phyloP scores from a whole-genome alignment of 306 rosid genomes.

The Cicer judaicum region DNA sequence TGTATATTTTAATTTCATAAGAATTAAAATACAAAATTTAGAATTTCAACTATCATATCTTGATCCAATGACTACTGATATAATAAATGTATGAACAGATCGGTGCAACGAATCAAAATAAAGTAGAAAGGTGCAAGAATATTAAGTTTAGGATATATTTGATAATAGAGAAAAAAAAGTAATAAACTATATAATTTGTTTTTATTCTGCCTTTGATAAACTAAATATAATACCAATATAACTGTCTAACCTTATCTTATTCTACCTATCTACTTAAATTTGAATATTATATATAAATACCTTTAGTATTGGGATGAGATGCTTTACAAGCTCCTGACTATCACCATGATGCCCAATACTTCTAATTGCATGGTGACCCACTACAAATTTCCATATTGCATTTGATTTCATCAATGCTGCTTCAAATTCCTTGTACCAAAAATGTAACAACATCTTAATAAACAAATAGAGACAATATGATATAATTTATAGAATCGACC shows the following conservation, averaged over 20 bases:
- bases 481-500: not conserved
- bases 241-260: too few relatives aligned
- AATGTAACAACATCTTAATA: not conserved
- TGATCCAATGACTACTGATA: not conserved
- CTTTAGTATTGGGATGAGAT: conserved; percentile 73
- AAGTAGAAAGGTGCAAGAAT: too few relatives aligned
- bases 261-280: too few relatives aligned
- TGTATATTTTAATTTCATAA: not conserved
- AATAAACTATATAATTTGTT: too few relatives aligned
- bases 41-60: not conserved
- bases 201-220: too few relatives aligned
- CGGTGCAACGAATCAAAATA: not conserved
- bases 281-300: conserved; percentile 33
- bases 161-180: too few relatives aligned
- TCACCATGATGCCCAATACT: conserved; percentile 64
- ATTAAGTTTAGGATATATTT: too few relatives aligned
- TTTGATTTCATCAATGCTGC: conserved; percentile 51
- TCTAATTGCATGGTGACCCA: conserved; percentile 78
- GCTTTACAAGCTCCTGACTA: conserved; percentile 59
- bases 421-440: conserved; percentile 40
- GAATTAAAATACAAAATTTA: not conserved
- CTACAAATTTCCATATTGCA: conserved; percentile 76
- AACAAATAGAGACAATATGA: not conserved
- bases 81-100: not conserved
- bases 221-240: too few relatives aligned